Base-by-base conservation (phyloP, 75 land plant species). In the Sequoiadendron giganteum region DNA sequence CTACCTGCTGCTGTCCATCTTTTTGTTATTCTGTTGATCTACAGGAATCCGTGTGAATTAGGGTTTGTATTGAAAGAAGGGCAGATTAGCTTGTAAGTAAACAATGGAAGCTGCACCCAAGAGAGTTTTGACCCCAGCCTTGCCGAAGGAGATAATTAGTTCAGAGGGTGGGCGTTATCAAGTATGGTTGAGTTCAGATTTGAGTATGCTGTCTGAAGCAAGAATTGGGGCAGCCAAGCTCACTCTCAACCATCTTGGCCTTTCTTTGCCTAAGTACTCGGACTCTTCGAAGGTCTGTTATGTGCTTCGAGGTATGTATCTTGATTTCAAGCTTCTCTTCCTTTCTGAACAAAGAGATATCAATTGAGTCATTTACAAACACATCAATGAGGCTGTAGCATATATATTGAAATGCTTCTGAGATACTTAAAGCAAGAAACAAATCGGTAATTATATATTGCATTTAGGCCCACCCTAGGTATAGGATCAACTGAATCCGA, bases 251-350 rank as follows among this genome's bases (percentile, higher is more conserved):
- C 86, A 88, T 72, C 85, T 86, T 42, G 96, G 94, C 0, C 86
- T 95, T 28, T 91, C 95, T 54, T 86, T 96, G 21, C 97, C 96
- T 14, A 89, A 78, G 48, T 96, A 96, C 82, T 93, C 95, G 36
- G 97, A 96, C 86, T 95, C 95, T 8, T 82, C 95, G 38, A 93
- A 92, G 90, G 89, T 96, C 77, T 92, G 91, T 47, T 96, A 96
- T 89, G 97, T 96, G 5, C 92, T 96, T 34, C 91, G 92, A 92
- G 97, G 97, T 94, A 89, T 13, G 68, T 87, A 18, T 76, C 88
- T 70, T 21, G 75, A 11, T 86, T 88, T 43, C 88, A 77, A 86
- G 34, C 80, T 15, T 39, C 89, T 88, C 4, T 85, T 18, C 2
- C 0, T 58, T 19, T 21, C 21, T 21, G 5, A 4, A 1, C 65